Evolutionary conservation across 805 yeast genomes (phyloP), one percentile per base, ranked within the genome.

Genomic region (Candida succiphila): DNA sequence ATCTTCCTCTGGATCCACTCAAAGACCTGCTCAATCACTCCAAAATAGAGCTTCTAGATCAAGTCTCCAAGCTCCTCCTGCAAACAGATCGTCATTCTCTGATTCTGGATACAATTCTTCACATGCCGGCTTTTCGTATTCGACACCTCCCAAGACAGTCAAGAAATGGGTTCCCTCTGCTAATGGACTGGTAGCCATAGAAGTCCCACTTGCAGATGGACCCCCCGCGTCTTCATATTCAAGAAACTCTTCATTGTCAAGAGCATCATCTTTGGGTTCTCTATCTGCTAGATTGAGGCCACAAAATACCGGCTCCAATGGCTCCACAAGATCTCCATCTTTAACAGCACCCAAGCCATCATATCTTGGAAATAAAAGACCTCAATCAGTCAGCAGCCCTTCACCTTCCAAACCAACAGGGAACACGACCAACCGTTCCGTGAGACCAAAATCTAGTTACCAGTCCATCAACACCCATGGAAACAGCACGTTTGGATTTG

Each of bases 141-240:
- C 25, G 10, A 20, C 18, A 16, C 35, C 36, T 10, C 61, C 63
- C 12, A 69, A 60, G 35, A 78, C 70, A 58, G 69, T 79, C 8
- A 78, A 76, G 42, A 78, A 73, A 41, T 81, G 80, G 56, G 66
- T 81, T 30, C 89, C 92, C 2, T 78, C 86, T 2, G 76, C 83
- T 4, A 66, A 72, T 44, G 92, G 92, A 12, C 63, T 81, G 35
- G 69, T 77, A 32, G 65, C 78, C 8, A 61, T 81, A 4, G 88
- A 81, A 43, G 87, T 81, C 4, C 83, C 86, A 0, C n/a, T n/a
- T n/a, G 67, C 65, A 10, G 43, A 47, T 6, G 32, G 29, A 17
- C 45, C 52, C 25, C 48, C 41, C 3, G 16, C 40, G 10, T 18
- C 34, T 3, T 14, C 31, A 14, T 24, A 28, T 7, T 29, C 42